A percentile compares a stretch with the other conserved stretches of the same genome.
Evolutionary conservation across 345 rosid genomes (phyloP).

Genomic region (Trapa incisa): DNA sequence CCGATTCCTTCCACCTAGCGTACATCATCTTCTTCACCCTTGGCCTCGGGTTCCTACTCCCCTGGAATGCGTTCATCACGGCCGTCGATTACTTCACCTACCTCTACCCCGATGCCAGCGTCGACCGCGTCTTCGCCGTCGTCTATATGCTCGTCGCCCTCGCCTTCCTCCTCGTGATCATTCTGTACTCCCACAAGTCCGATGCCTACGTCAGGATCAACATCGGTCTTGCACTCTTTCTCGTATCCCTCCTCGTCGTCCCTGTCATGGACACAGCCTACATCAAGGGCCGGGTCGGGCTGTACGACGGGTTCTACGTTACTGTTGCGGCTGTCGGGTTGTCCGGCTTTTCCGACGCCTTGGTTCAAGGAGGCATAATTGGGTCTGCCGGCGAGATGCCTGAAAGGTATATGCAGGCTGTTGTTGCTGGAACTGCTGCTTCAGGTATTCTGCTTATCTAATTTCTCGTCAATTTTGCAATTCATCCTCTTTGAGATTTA

Average conservation of each 20-base stretch:
- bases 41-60: constrained; percentile 78
- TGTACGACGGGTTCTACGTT: constrained; percentile 53
- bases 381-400: constrained; percentile 95
- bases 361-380: constrained; percentile 79
- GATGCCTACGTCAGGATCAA: constrained; percentile 69
- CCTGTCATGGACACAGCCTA: constrained; percentile 70
- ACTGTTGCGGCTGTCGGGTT: constrained; percentile 44
- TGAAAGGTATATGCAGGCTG: constrained; percentile 83
- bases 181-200: constrained; percentile 57
- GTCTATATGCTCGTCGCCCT: constrained; percentile 65
- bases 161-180: constrained; percentile 31
- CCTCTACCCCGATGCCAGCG: constrained; percentile 75
- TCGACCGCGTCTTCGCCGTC: constrained; percentile 86
- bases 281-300: constrained; percentile 65
- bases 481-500: background rate
- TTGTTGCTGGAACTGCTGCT: constrained; percentile 91
- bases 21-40: constrained; percentile 80
- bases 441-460: constrained; percentile 41
- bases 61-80: constrained; percentile 99
- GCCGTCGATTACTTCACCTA: constrained; percentile 94
- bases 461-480: background rate
- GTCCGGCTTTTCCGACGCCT: constrained; percentile 73
- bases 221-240: constrained; percentile 49
- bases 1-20: constrained; percentile 60
- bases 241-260: constrained; percentile 48